Base-by-base conservation (phyloP, 805 yeast genomes). In the Hanseniaspora nectarophila region DNA sequence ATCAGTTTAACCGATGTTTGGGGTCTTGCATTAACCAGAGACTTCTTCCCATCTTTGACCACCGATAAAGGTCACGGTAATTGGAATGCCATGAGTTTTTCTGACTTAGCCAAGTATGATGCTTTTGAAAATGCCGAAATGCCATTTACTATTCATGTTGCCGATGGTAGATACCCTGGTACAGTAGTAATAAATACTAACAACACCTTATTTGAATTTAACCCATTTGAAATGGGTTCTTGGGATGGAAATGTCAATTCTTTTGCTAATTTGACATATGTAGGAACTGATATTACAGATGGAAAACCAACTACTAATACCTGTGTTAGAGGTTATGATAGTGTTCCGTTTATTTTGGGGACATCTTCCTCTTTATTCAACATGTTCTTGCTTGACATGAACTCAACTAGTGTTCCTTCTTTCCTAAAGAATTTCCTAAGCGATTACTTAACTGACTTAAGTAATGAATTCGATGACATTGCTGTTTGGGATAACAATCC, bases 311-410 rank as follows among this genome's bases (percentile, higher is more conserved):
- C 60, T 5, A 59, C 63, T 16, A 65, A 65, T 38, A 67, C 68
- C 13, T 88, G 95, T 67, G 67, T 76, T 54, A 74, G 69, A 2
- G 89, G 90, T 2, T 81, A 74, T 54, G 95, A 88, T 65, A 85
- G 85, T 59, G 81, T 85, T 7, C 94, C 95, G 6, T 88, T 78
- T 61, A 68, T 85, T 31, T 70, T 85, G 67, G 95, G 94, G 35
- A 81, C 95, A 6, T 85, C 95, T 1, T 82, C 95, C 2, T 73
- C 90, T 1, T 66, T 87, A 45, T 87, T 87, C 71, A 86, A 84
- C 62, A 80, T 78, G 63, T 70, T 81, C 48, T 61, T 85, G 18
- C 65, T 82, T 43, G 73, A 74, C 57, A 64, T 83, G 54, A 77
- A 81, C 61, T 62, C 77, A 29, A 71, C 80, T 1, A 74, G 75